Evolutionary conservation across 2,329 filamentous ascomycete genomes (phyloP).

Genomic region (Paecilomyces formosus): DNA sequence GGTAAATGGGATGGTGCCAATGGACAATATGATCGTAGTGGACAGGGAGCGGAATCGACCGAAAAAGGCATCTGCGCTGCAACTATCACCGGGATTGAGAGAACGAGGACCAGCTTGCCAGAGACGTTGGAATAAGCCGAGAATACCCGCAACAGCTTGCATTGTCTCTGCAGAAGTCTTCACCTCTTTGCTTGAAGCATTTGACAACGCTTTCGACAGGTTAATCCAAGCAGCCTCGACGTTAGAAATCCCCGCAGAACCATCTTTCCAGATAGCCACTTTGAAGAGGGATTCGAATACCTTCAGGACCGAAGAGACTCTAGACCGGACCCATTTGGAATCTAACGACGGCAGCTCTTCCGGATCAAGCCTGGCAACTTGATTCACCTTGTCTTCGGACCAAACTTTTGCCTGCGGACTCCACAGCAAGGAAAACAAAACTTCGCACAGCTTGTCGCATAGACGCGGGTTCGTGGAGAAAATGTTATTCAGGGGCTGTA

Average conservation of each 20-base stretch:
- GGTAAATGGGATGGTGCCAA: constrained; percentile 45
- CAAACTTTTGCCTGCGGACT: constrained; percentile 52
- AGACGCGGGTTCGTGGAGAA: constrained; percentile 45
- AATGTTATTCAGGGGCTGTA: constrained; percentile 54
- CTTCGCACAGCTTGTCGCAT: constrained; percentile 54
- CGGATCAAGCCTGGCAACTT: constrained; percentile 50
- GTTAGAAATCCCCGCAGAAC: constrained; percentile 29
- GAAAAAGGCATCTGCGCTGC: constrained; percentile 33
- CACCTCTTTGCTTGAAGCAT: constrained; percentile 71
- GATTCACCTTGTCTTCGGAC: constrained; percentile 65
- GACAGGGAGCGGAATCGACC: constrained; percentile 46
- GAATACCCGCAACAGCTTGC: constrained; percentile 64
- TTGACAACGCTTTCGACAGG: constrained; percentile 54
- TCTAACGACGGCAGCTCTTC: constrained; percentile 81
- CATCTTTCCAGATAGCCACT: constrained; percentile 41
- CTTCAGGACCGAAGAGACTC: constrained; percentile 58
- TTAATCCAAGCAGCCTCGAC: constrained; percentile 55
- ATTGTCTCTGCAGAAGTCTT: constrained; percentile 80
- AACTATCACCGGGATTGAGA: constrained; percentile 21
- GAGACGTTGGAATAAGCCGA: constrained; percentile 60
- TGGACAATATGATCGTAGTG: constrained; percentile 41
- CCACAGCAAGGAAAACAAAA: constrained; percentile 64
- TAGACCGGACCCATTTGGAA: constrained; percentile 76
- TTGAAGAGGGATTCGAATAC: constrained; percentile 50
- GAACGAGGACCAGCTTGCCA: constrained; percentile 53